Conservation (phyloP, 108 stramenopile species). For the Nitzschia putrida region DNA sequence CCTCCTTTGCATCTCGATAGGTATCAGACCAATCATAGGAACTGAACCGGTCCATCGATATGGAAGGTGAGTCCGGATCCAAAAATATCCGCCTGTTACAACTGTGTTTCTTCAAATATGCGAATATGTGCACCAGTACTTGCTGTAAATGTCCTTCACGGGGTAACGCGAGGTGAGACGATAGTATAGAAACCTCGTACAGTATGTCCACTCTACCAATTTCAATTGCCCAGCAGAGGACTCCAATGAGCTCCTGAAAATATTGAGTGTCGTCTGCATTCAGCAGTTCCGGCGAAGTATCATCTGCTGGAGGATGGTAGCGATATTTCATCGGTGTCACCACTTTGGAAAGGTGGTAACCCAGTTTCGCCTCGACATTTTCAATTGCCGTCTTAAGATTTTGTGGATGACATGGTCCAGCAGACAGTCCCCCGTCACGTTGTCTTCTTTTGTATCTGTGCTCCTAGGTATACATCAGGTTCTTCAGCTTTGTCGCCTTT, state of each 20-base stretch:
- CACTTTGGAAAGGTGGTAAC: not conserved
- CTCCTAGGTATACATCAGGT: slow-evolving; percentile 33
- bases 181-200: slow-evolving; percentile 50
- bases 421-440: not conserved
- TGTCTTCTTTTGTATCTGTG: not conserved
- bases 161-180: slow-evolving; percentile 47
- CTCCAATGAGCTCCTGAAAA: slow-evolving; percentile 40
- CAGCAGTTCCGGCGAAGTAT: slow-evolving; percentile 14
- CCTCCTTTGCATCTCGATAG: not conserved
- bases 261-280: slow-evolving; percentile 10
- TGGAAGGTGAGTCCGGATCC: not conserved
- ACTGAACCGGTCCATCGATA: not conserved
- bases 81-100: not conserved
- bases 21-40: not conserved
- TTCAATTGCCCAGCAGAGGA: slow-evolving; percentile 44
- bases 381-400: not conserved
- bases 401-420: slow-evolving; percentile 4
- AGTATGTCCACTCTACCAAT: slow-evolving; percentile 44
- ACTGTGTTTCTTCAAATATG: slow-evolving; percentile 28
- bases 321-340: not conserved
- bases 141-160: slow-evolving; percentile 49
- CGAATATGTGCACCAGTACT: slow-evolving; percentile 49
- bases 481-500: slow-evolving; percentile 20
- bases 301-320: slow-evolving; percentile 43
- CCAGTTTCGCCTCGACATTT: not conserved